Base-by-base conservation (phyloP, 2,329 filamentous ascomycete genomes). In the Trichocomaceae sp. region DNA sequence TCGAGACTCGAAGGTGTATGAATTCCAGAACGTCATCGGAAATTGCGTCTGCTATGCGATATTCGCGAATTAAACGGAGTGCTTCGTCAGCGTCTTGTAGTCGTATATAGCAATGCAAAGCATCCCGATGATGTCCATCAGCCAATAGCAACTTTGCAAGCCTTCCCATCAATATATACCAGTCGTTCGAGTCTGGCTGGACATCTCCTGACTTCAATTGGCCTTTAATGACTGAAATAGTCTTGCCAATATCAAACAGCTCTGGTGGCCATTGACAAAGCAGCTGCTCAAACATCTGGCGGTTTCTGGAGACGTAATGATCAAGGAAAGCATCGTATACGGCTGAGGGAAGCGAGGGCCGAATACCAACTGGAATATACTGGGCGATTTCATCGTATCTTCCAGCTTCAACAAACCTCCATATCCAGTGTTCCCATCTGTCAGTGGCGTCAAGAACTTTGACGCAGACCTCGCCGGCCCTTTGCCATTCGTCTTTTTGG, bases 351-450 rank as follows among this genome's bases (percentile, higher is more conserved):
- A 99, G 79, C 0, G 89, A 86, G 7, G 91, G 91, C 26, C 82
- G 82, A 67, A 95, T 79, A n/a, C 84, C 83, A 1, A 82, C 84
- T 0, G 93, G 93, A 29, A 99, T 88, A 64, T 87, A 85, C 35
- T 87, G 81, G 5, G 88, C 87, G 58, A 99, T 96, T 62, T 96
- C 91, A 67, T 96, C 89, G 63, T 95, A 90, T 65, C 85, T 90
- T 60, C 88, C 82, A 2, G 88, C 87, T 41, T 90, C 86, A 7
- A 90, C 89, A 72, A 99, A 99, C 0, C 83, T 86, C 83, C 88
- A 95, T 5, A 95, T 87, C 90, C 92, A 97, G 64, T 95, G 89
- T 72, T 97, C 91, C 93, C 93, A 99, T 62, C 86, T 79, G 47
- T 86, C 79, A 1, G 90, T 83, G 1, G 86, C 89, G 44, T 84